These are phyloP conservation scores for Metarhizium guizhouense DNA, from an alignment of 2,329 filamentous ascomycete genomes.

Conservation along the genomic window DNA sequence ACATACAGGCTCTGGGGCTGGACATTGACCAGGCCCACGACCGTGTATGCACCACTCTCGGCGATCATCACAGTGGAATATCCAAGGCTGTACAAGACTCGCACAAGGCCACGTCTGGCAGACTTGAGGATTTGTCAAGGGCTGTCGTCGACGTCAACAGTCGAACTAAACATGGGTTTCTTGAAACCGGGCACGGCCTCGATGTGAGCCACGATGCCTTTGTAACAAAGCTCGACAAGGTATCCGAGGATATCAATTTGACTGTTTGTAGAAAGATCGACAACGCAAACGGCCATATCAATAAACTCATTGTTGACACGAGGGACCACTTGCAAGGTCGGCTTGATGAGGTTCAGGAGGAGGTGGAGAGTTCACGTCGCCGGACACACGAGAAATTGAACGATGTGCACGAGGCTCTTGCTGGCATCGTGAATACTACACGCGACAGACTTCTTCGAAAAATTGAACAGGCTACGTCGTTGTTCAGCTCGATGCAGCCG, in stretches of 20 bases:
- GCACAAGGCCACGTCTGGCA: background rate
- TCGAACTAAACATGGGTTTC: background rate
- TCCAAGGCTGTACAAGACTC: background rate
- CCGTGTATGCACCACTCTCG: background rate
- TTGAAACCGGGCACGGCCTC: background rate
- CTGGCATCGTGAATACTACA: background rate
- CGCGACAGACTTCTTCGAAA: background rate
- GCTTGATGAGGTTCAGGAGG: background rate
- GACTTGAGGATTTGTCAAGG: background rate
- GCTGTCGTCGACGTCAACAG: background rate
- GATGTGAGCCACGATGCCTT: background rate
- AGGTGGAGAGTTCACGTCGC: slow-evolving; percentile 3
- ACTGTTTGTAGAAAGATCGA: slow-evolving; percentile 1
- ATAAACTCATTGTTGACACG: background rate
- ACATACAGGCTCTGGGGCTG: slow-evolving; percentile 1
- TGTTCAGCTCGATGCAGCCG: background rate
- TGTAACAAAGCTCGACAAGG: background rate
- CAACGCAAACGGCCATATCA: background rate
- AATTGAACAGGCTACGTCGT: background rate
- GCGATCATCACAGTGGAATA: background rate
- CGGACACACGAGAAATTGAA: slow-evolving; percentile 3
- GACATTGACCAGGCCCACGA: slow-evolving; percentile 1
- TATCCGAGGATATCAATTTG: background rate
- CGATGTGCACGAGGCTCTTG: slow-evolving; percentile 2
- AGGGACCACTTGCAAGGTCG: background rate